Evolutionary conservation across 1,284 basidiomycete species (phyloP).

Genomic region (Tetrapyrgos nigripes): DNA sequence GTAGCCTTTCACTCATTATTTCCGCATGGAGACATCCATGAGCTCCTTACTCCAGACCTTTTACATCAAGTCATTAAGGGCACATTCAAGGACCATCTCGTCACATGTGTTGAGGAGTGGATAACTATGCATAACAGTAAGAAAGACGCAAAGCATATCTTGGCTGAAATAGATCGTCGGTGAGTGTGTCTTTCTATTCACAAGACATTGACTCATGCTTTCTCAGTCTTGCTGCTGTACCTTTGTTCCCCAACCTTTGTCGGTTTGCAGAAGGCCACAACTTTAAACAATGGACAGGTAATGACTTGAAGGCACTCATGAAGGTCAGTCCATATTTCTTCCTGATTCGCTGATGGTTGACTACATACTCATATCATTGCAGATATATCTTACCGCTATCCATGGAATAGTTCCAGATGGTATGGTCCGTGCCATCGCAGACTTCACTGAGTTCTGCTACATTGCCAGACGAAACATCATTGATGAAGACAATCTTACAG

Average conservation of each 20-base stretch:
- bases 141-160: conserved; percentile 16
- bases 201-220: neutral
- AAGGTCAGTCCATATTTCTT: conserved; percentile 22
- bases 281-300: conserved; percentile 33
- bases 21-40: conserved; percentile 9
- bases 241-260: conserved; percentile 24
- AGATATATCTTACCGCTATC: neutral
- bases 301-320: conserved; percentile 20
- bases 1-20: neutral
- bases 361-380: neutral
- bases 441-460: too few relatives aligned
- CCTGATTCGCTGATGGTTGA: too few relatives aligned
- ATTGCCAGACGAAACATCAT: too few relatives aligned
- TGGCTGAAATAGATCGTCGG: conserved; percentile 25
- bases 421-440: too few relatives aligned
- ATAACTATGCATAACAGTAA: conserved; percentile 15
- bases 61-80: conserved; percentile 24
- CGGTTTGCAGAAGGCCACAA: conserved; percentile 25
- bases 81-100: conserved; percentile 25
- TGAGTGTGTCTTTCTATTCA: neutral
- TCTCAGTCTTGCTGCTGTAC: conserved; percentile 23
- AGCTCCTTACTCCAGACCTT: conserved; percentile 31
- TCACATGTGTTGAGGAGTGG: conserved; percentile 20
- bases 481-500: too few relatives aligned
- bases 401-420: too few relatives aligned